phyloP scores from a whole-genome alignment of 108 stramenopile species.

The Cyclotella atomus region DNA sequence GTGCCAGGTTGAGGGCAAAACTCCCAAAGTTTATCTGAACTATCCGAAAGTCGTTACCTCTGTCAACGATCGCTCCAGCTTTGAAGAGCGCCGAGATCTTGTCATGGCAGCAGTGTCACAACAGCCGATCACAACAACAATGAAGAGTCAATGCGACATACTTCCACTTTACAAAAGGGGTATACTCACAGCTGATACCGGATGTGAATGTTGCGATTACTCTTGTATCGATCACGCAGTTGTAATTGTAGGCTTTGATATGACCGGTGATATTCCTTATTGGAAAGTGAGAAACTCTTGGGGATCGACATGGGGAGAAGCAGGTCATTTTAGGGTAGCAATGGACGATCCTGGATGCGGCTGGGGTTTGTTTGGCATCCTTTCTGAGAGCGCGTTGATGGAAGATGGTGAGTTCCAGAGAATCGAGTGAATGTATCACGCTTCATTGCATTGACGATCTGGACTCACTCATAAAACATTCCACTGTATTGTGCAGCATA shows the following conservation, averaged over 20 bases:
- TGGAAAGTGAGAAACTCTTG: conserved; percentile 64
- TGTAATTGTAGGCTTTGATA: conserved; percentile 84
- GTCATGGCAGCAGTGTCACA: conserved; percentile 52
- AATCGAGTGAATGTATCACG: too few relatives aligned
- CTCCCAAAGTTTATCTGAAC: conserved; percentile 27
- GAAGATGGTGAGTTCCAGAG: too few relatives aligned
- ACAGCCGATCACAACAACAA: conserved; percentile 58
- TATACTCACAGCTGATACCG: conserved; percentile 75
- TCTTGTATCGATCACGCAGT: conserved; percentile 84
- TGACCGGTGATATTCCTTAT: conserved; percentile 48
- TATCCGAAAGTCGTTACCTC: conserved; percentile 37
- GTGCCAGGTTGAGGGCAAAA: conserved; percentile 24
- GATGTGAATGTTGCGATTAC: conserved; percentile 52
- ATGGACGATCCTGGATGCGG: conserved; percentile 35
- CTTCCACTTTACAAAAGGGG: conserved; percentile 82
- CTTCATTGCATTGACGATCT: too few relatives aligned
- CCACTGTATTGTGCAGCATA: too few relatives aligned
- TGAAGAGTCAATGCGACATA: conserved; percentile 54
- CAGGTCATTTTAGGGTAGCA: conserved; percentile 59
- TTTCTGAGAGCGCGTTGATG: conserved; percentile 48
- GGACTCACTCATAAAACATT: too few relatives aligned
- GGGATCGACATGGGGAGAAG: conserved; percentile 58
- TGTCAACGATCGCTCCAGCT: conserved; percentile 32
- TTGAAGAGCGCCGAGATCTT: conserved; percentile 48
- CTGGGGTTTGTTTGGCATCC: conserved; percentile 65